phyloP scores from a whole-genome alignment of 2,329 filamentous ascomycete genomes.

The Trichothecium sympodiale region DNA sequence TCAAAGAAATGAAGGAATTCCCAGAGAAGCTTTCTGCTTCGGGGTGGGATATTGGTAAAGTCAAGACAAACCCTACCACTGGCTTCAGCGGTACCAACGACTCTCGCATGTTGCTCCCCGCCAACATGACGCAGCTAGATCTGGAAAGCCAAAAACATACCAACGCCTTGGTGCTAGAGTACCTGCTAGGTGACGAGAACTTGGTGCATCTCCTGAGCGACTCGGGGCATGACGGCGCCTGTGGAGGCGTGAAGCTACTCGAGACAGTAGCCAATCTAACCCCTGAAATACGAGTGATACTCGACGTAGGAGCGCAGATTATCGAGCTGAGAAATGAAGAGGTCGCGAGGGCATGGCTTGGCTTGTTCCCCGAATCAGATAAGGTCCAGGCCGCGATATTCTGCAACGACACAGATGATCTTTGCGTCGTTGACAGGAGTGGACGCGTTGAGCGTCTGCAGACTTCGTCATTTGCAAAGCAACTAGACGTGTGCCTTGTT shows the following conservation, averaged over 20 bases:
- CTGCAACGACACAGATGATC: slow-evolving; percentile 43
- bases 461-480: slow-evolving; percentile 41
- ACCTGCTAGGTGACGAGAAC: slow-evolving; percentile 46
- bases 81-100: slow-evolving; percentile 66
- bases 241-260: slow-evolving; percentile 25
- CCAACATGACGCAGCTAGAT: slow-evolving; percentile 44
- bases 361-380: no score
- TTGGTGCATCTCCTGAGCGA: slow-evolving; percentile 12
- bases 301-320: slow-evolving; percentile 63
- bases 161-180: slow-evolving; percentile 52
- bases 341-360: no score
- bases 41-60: slow-evolving; percentile 52
- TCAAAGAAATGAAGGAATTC: slow-evolving; percentile 52
- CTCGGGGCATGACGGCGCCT: not conserved
- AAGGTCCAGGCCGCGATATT: slow-evolving; percentile 43
- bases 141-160: slow-evolving; percentile 46
- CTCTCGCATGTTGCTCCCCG: slow-evolving; percentile 43
- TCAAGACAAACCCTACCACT: slow-evolving; percentile 37
- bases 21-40: slow-evolving; percentile 51
- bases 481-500: slow-evolving; percentile 39
- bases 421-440: slow-evolving; percentile 18
- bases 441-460: slow-evolving; percentile 29
- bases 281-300: slow-evolving; percentile 41
- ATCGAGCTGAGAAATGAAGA: slow-evolving; percentile 49
- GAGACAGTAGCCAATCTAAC: slow-evolving; percentile 22